phyloP scores from a whole-genome alignment of 2,329 filamentous ascomycete species.

The Chaetothyriales sp. region DNA sequence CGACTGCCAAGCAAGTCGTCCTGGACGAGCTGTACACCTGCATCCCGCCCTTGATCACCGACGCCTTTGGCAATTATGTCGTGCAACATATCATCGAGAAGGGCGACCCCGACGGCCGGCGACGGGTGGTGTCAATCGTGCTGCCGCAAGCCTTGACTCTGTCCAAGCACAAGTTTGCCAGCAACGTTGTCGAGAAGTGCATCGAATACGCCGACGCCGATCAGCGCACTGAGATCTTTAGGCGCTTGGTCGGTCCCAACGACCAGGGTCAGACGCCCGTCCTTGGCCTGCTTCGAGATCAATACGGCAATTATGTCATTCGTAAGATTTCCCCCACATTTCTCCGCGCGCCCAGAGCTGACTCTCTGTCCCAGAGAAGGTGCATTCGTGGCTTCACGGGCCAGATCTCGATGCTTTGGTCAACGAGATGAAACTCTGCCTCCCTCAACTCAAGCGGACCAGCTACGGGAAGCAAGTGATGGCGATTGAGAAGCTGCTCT shows the following conservation, averaged over 20 bases:
- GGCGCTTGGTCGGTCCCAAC: constrained; percentile 45
- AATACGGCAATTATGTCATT: constrained; percentile 91
- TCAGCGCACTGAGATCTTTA: constrained; percentile 57
- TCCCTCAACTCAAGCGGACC: constrained; percentile 49
- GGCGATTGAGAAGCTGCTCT: constrained; percentile 42
- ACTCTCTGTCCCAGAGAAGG: constrained; percentile 52
- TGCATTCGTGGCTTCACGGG: constrained; percentile 51
- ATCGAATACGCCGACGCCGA: constrained; percentile 56
- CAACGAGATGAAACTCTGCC: constrained; percentile 49
- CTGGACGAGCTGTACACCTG: constrained; percentile 66
- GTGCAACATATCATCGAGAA: constrained; percentile 80
- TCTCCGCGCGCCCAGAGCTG: constrained; percentile 17
- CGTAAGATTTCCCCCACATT: constrained; percentile 51
- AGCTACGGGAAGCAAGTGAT: constrained; percentile 53
- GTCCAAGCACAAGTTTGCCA: constrained; percentile 92
- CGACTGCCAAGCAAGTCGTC: constrained; percentile 56
- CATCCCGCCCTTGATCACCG: constrained; percentile 58
- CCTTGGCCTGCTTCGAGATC: constrained; percentile 68
- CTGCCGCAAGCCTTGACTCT: constrained; percentile 56
- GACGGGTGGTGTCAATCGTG: constrained; percentile 60
- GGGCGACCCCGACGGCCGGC: constrained; percentile 58
- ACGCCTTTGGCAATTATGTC: constrained; percentile 94
- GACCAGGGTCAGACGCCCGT: constrained; percentile 58
- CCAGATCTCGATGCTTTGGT: constrained; percentile 47
- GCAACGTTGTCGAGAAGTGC: constrained; percentile 93